Base-by-base conservation (phyloP, 495 filamentous ascomycete genomes). In the Penicillium fimorum region DNA sequence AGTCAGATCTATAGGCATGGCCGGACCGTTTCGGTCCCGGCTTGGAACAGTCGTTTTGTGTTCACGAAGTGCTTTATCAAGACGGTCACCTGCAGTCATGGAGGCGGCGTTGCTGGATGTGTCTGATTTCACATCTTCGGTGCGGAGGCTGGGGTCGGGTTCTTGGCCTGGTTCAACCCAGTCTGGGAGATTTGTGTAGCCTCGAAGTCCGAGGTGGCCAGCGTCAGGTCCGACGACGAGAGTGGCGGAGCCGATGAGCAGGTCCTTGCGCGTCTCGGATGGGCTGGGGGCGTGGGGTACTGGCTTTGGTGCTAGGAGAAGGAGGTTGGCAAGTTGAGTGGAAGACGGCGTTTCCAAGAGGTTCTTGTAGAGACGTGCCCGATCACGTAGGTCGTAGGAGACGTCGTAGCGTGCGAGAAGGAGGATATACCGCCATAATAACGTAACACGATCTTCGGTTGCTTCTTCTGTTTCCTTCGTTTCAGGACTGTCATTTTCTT, bases 321-420 rank as follows among this genome's bases (percentile, higher is more conserved):
- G 85, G 4, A 98, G 79, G 8, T 86, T 92, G 15, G 94, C 94
- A 15, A 98, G 83, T 65, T 96, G 90, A 0, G 88, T 91, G 8
- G 82, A 84, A 5, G 80, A 78, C 0, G 92, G 89, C 11, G 82
- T 82, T 20, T 83, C 80, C 1, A 98, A 82, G 4, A 98, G 82
- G 2, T 88, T 84, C 59, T 90, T 91, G 73, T 96, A 97, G 27
- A 96, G 75, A 8, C 94, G 82, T 2, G 92, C 84, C 20, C 94
- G 89, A 63, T 97, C 94, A 38, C 94, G 90, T 5, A 97, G 84
- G 65, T 96, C 92, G 68, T 97, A 98, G 4, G 92, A 96, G 0
- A 86, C 88, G 60, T 96, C 93, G 65, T 97, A 98, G 56, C 94
- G 84, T 12, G 86, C 88, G 7, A 98, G 81, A 33, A 92, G 83